Conservation (phyloP, 1,139 yeast genomes). For the Yamadazyma sp. region DNA sequence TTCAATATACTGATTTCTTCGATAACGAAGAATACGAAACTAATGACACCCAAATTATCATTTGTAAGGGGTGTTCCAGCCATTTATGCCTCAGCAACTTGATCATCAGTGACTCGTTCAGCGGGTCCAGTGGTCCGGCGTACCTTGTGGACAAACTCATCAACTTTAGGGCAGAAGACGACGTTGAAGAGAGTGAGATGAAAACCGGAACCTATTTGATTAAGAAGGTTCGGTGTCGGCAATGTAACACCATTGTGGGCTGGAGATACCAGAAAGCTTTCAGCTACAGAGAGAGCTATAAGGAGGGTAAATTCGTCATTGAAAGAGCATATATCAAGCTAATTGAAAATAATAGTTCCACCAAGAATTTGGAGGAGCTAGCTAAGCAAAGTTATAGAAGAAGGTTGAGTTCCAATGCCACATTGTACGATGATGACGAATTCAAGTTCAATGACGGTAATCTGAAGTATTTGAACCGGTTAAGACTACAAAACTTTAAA, state of each 20-base stretch:
- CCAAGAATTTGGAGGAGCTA: constrained; percentile 26
- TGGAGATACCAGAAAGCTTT: constrained; percentile 75
- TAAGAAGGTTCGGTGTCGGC: constrained; percentile 63
- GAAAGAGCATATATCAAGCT: constrained; percentile 42
- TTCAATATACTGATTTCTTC: constrained; percentile 39
- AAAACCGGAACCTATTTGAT: constrained; percentile 70
- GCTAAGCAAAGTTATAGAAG: constrained; percentile 32
- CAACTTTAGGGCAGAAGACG: constrained; percentile 35
- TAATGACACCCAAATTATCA: constrained; percentile 41
- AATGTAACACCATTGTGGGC: constrained; percentile 63
- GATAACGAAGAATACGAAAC: constrained; percentile 35
- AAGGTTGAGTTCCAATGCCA: constrained; percentile 20
- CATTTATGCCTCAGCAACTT: constrained; percentile 51
- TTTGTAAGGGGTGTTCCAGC: constrained; percentile 52
- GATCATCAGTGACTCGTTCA: constrained; percentile 50
- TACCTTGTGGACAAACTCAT: constrained; percentile 50
- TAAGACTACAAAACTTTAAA: constrained; percentile 17
- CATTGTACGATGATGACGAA: constrained; percentile 17
- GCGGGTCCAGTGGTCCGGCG: constrained; percentile 55
- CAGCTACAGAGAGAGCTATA: constrained; percentile 58
- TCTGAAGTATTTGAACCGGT: constrained; percentile 15
- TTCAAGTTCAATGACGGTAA: constrained; percentile 13
- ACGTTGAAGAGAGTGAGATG: constrained; percentile 49
- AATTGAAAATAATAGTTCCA: constrained; percentile 28
- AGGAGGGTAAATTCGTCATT: constrained; percentile 77